Base-by-base conservation (phyloP, 2,329 filamentous ascomycete genomes). In the Ophiostoma himal-ulmi region DNA sequence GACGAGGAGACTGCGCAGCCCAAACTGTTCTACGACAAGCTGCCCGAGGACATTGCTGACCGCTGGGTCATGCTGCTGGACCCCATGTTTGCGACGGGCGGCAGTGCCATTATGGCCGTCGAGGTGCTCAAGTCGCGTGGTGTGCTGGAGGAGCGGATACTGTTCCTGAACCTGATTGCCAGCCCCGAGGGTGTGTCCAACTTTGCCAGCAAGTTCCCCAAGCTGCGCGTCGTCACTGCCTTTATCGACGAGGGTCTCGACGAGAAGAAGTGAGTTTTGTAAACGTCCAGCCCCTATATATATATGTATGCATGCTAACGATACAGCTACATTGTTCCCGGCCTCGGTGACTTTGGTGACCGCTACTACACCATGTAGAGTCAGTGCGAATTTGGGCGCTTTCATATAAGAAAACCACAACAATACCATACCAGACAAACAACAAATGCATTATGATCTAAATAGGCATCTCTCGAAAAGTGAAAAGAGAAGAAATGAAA, bases 21-120 rank as follows among this genome's bases (percentile, higher is more conserved):
- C 14, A 95, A 93, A 79, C 85, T 99, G 13, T 99, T 98, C 81
- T 99, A 98, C 81, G 94, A 98, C 77, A 99, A 99, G 83, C 86
- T 99, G 52, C 95, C 95, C 7, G 90, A 93, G 78, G 95, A 99
- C 78, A 97, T 99, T 79, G 88, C 91, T 34, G 87, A 94, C 70
- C 85, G 95, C 79, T 99, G 95, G 94, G 94, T 97, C 48, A 83
- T 99, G 72, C 83, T 99, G 64, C 82, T 99, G 65, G 95, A 99
- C 78, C 95, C 95, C n/a, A 99, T 99, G 95, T 94, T 99, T 81
- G 95, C 95, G 71, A 99, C 95, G 75, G 93, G 94, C 75, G 95
- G 95, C 66, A 97, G 94, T 71, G 95, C 95, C 69, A 95, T 93
- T 71, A 96, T 99, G 92, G 95, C 95, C 39, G 94, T 98, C 22